Base-by-base conservation (phyloP, 192 early-diverging fungal species). In the Backusella tarrabulga region DNA sequence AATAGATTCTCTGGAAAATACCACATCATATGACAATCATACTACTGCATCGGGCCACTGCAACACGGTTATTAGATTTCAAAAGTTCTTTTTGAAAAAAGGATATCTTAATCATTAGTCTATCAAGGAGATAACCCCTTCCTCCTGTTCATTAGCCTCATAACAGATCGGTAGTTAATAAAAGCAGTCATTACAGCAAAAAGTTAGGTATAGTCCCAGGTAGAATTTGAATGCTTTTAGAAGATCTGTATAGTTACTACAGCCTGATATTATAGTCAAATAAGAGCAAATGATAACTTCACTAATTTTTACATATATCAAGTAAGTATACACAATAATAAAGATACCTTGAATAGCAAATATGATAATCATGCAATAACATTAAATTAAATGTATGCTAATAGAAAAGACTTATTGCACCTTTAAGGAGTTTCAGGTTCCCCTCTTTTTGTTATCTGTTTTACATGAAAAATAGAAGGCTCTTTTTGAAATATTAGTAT, bases 11-110 rank as follows among this genome's bases (percentile, higher is more conserved):
- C 97, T 90, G 36, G 94, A 93, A 68, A 92, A 26, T 95, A 94
- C 73, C 96, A 93, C 85, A 94, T 90, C 23, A 98, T 89, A 67
- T 95, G 95, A 23, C 95, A 95, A 19, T 97, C 95, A 23, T 97
- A 84, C 34, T 3, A 89, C 87, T 75, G 32, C 32, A 32, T 0
- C 2, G 32, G 32, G 32, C 2, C 32, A 32, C 32, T 98, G 96
- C 60, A 97, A 83, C 82, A 90, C 86, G 11, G 87, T 84, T 74
- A 95, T 86, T 40, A 96, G 87, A 71, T 93, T 84, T 21, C 89
- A 38, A 38, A 21, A 19, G 4, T 23, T 0, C 21, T 54, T 8
- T 7, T 21, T 54, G 7, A n/a, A 54, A 8, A 21, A 54, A 21
- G 7, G 34, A 38, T 72, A 93, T 91, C 89, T 98, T 97, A 87